phyloP scores from a whole-genome alignment of 192 early-diverging fungal species.

The Dimargaris xerosporica region DNA sequence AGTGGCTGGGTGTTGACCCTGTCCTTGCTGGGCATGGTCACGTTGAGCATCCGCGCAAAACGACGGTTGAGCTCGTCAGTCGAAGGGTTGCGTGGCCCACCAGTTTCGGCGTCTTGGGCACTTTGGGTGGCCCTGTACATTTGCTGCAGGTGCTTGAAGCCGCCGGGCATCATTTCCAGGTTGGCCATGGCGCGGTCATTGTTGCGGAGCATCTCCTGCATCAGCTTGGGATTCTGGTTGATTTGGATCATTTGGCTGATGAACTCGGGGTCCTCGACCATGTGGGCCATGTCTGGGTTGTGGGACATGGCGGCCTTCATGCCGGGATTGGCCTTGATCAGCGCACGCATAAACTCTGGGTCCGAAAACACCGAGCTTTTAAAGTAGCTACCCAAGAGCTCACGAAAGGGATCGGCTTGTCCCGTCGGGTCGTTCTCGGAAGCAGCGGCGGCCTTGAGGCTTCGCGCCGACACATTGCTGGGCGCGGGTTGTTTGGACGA shows the following conservation, averaged over 20 bases:
- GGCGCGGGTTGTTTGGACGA: neutral
- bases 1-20: conserved; percentile 16
- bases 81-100: conserved; percentile 13
- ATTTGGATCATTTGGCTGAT: conserved; percentile 19
- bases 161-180: conserved; percentile 30
- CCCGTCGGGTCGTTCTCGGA: neutral
- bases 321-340: conserved; percentile 29
- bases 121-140: conserved; percentile 29
- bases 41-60: conserved; percentile 24
- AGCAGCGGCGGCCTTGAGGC: neutral
- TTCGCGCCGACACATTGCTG: neutral
- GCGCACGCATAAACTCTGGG: conserved; percentile 19
- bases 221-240: conserved; percentile 24
- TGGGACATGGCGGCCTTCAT: conserved; percentile 24
- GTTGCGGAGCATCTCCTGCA: conserved; percentile 33
- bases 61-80: conserved; percentile 24
- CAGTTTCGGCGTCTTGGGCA: conserved; percentile 20
- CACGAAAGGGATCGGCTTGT: neutral
- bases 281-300: conserved; percentile 28
- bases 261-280: conserved; percentile 24
- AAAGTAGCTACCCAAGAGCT: neutral
- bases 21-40: conserved; percentile 18
- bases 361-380: conserved; percentile 11
- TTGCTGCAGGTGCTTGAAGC: conserved; percentile 27
- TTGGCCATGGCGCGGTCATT: conserved; percentile 34